Percentiles rank a stretch among this genome's conserved stretches.
Evolutionary conservation across 1,139 yeast genomes (phyloP).

Genomic region (Pneumocystis sp.): DNA sequence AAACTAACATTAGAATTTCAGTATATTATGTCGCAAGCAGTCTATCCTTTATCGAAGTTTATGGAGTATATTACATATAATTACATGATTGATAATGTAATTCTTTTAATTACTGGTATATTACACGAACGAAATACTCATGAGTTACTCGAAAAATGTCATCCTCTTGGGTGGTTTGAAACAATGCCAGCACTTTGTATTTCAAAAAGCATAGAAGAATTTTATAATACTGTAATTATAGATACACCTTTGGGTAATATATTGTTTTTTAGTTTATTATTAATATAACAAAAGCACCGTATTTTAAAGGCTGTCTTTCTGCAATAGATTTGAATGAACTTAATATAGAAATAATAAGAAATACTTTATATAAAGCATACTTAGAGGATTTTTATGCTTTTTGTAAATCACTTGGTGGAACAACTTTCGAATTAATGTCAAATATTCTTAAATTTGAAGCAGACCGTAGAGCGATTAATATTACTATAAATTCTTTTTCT

Average conservation of each 20-base stretch:
- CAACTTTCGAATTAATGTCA: slow-evolving; percentile 70
- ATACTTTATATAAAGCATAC: slow-evolving; percentile 81
- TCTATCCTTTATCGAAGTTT: slow-evolving; percentile 63
- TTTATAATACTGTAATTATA: slow-evolving; percentile 84
- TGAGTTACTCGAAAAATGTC: slow-evolving; percentile 78
- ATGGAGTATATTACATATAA: slow-evolving; percentile 88
- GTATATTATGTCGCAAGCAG: slow-evolving; percentile 70
- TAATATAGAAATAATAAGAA: slow-evolving; percentile 87
- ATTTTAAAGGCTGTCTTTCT: slow-evolving; percentile 79
- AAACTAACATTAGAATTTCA: slow-evolving; percentile 73
- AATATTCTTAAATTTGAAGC: slow-evolving; percentile 76
- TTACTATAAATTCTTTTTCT: slow-evolving; percentile 75
- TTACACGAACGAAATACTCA: slow-evolving; percentile 83
- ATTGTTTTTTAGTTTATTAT: not conserved
- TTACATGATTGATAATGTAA: slow-evolving; percentile 96
- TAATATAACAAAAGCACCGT: slow-evolving; percentile 44
- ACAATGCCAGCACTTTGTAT: slow-evolving; percentile 89
- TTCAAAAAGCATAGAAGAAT: slow-evolving; percentile 83
- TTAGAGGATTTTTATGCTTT: slow-evolving; percentile 72
- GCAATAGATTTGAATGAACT: slow-evolving; percentile 90
- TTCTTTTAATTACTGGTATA: slow-evolving; percentile 91
- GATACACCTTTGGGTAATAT: slow-evolving; percentile 61
- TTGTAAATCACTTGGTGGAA: slow-evolving; percentile 48
- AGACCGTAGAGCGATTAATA: slow-evolving; percentile 85
- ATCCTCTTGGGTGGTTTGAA: slow-evolving; percentile 97